Base-by-base conservation (phyloP, 108 stramenopile genomes). In the Discostella pseudostelligera region DNA sequence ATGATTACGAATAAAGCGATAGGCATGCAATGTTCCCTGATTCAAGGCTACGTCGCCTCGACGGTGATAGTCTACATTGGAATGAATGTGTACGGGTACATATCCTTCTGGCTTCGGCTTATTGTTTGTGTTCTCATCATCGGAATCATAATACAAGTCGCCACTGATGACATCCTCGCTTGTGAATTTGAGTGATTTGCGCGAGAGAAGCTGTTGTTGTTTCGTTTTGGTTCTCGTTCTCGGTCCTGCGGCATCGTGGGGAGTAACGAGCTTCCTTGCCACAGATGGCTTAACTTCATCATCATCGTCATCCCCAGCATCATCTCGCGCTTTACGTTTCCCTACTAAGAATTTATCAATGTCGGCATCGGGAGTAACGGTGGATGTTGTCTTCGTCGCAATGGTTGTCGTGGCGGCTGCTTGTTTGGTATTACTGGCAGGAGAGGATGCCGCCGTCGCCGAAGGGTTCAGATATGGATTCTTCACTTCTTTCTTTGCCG, bases 1-100 rank as follows among this genome's bases (percentile, higher is more conserved):
- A 56, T 81, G 45, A 51, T 83, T 48, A n/a, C 72, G 47, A 17
- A 92, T 66, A 51, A 88, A 78, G 9, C 65, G 65, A 58, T 84
- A 90, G 0, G 70, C 79, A 39, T 58, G 56, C 24, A 76, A 21
- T 42, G 65, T 62, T 7, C 40, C 67, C 17, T 45, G 19, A 39
- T 60, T 35, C 22, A 87, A 60, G 10, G 62, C 14, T 2, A 80
- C 56, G 8, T 68, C 56, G 69, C 86, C 86, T 35, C 67, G 59
- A 29, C 76, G 81, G 25, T 67, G 50, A 59, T 91, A 91, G 7
- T 58, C 68, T 36, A 91, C 29, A 25, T 74, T 88, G 29, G 76
- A 70, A 57, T 91, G 81, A 44, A 88, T 76, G 51, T 87, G 68
- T 3, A 37, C 65, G 12, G 88, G 88, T 59, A 79, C 69, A 59